These are phyloP conservation scores for Chytriomyces confervae DNA, from an alignment of 192 early-diverging fungal genomes.

Conservation along the genomic window DNA sequence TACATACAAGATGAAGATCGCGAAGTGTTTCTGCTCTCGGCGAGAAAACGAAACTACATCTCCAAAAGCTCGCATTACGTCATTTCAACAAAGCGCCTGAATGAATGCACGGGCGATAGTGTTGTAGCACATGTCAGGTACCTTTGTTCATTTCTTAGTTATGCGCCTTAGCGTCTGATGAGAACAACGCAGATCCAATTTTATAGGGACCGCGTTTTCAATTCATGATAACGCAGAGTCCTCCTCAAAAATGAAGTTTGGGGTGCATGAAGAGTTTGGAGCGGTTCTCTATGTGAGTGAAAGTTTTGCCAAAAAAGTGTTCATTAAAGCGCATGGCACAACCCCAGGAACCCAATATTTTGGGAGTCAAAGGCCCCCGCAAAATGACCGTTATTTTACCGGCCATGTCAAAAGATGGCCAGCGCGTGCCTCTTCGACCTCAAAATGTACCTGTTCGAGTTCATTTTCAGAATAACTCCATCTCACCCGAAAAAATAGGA, in stretches of 20 bases:
- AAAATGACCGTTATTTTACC: constrained; percentile 88
- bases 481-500: constrained; percentile 49
- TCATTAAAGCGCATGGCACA: background rate
- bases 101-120: constrained; percentile 32
- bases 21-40: constrained; percentile 65
- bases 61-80: constrained; percentile 71
- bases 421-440: constrained; percentile 60
- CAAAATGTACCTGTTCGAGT: constrained; percentile 47
- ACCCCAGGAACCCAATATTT: constrained; percentile 77
- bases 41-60: constrained; percentile 72
- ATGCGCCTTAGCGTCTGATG: background rate
- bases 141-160: background rate
- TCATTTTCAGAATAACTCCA: constrained; percentile 8
- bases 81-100: constrained; percentile 33
- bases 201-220: constrained; percentile 82
- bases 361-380: constrained; percentile 90
- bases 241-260: constrained; percentile 28
- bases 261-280: constrained; percentile 69
- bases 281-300: constrained; percentile 76
- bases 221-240: constrained; percentile 68
- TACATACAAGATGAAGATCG: constrained; percentile 62
- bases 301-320: background rate
- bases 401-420: constrained; percentile 66
- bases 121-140: constrained; percentile 56
- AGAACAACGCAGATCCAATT: constrained; percentile 70